Evolutionary conservation across 2,329 filamentous ascomycete genomes (phyloP).

Genomic region (Parafenestella ontariensis): DNA sequence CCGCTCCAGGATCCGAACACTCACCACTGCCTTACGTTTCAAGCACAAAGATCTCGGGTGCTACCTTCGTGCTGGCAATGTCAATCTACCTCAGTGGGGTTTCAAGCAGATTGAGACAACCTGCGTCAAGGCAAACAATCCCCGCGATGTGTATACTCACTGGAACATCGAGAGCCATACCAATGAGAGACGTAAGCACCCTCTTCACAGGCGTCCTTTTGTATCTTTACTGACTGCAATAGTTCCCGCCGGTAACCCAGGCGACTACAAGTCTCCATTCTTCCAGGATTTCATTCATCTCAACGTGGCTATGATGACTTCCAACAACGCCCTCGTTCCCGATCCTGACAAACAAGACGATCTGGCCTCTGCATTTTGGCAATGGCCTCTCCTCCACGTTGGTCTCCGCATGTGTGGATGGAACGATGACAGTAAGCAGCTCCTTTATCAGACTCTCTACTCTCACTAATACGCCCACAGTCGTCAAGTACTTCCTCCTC

Average conservation of each 20-base stretch:
- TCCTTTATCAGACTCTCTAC: not conserved
- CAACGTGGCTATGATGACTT: slow-evolving; percentile 99
- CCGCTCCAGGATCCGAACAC: slow-evolving; percentile 81
- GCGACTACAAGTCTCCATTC: slow-evolving; percentile 95
- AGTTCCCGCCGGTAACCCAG: slow-evolving; percentile 89
- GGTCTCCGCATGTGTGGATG: slow-evolving; percentile 98
- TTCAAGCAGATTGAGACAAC: slow-evolving; percentile 99
- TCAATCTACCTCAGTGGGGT: slow-evolving; percentile 97
- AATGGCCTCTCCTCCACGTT: slow-evolving; percentile 95
- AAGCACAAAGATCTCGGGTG: slow-evolving; percentile 83
- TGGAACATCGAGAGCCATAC: slow-evolving; percentile 98
- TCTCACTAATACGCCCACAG: slow-evolving; percentile 29
- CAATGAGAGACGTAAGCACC: slow-evolving; percentile 85
- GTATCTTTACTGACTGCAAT: slow-evolving; percentile 32
- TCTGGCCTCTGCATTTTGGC: slow-evolving; percentile 95
- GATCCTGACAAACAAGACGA: slow-evolving; percentile 99
- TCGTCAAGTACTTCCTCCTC: slow-evolving; percentile 97
- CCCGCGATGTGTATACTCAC: slow-evolving; percentile 92
- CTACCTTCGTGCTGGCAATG: slow-evolving; percentile 93
- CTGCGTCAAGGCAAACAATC: slow-evolving; percentile 91
- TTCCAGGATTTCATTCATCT: slow-evolving; percentile 96
- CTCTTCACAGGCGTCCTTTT: too few species aligned
- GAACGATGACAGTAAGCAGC: slow-evolving; percentile 75
- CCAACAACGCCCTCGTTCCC: slow-evolving; percentile 96
- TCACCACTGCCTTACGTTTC: slow-evolving; percentile 92